Conservation (phyloP, 768 basidiomycete genomes). For the Trametopsis cervina region DNA sequence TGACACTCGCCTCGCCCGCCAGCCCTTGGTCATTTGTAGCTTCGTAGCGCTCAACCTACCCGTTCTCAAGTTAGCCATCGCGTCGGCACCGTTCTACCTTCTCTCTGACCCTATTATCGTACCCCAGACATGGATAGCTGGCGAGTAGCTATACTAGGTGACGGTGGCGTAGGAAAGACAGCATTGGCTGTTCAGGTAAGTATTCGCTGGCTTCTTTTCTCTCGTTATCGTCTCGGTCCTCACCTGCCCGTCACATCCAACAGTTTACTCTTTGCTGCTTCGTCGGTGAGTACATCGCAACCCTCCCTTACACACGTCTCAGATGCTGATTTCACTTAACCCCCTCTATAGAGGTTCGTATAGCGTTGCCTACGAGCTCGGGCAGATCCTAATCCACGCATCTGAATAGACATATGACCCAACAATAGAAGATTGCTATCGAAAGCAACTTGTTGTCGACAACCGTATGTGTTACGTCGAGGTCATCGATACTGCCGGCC, state of each 20-base stretch:
- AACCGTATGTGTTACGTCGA: slow-evolving; percentile 94
- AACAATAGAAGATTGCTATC: slow-evolving; percentile 97
- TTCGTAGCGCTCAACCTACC: too few relatives aligned
- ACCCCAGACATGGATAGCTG: slow-evolving; percentile 75
- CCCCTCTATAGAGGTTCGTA: too few relatives aligned
- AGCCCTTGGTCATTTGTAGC: slow-evolving; percentile 10
- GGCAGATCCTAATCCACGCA: too few relatives aligned
- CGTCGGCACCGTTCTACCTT: not conserved
- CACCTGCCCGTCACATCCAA: not conserved
- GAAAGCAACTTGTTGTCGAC: slow-evolving; percentile 92
- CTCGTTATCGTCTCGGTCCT: not conserved
- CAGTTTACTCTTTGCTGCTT: slow-evolving; percentile 96
- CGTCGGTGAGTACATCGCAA: slow-evolving; percentile 76
- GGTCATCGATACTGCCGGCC: slow-evolving; percentile 95
- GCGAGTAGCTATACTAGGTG: slow-evolving; percentile 93
- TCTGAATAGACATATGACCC: slow-evolving; percentile 91
- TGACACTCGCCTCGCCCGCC: not conserved
- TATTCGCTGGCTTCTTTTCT: slow-evolving; percentile 11
- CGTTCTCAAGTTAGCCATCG: not conserved
- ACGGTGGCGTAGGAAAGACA: slow-evolving; percentile 97
- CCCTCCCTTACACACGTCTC: too few relatives aligned
- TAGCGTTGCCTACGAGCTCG: too few relatives aligned
- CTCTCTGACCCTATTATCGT: slow-evolving; percentile 2
- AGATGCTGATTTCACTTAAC: too few relatives aligned
- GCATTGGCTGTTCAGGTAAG: slow-evolving; percentile 91